phyloP scores from a whole-genome alignment of 139 green algal genomes.

The Zygnema cylindricum region DNA sequence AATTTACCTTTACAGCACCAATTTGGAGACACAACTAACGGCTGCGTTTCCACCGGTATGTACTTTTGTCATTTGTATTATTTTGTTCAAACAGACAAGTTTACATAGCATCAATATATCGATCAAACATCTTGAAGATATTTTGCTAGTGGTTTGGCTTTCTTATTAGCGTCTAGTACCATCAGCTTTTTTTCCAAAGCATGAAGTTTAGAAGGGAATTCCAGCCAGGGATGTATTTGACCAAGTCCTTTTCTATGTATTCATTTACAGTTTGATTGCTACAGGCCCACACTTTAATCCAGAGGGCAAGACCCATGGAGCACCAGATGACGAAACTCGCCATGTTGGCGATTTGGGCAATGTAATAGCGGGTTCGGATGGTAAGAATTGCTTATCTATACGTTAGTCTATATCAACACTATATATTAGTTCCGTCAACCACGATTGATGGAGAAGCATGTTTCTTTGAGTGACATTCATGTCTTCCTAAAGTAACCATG shows the following conservation, averaged over 20 bases:
- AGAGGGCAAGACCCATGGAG: conserved; percentile 62
- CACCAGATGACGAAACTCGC: conserved; percentile 59
- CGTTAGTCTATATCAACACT: no score
- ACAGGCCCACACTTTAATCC: conserved; percentile 69
- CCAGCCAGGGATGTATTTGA: not conserved
- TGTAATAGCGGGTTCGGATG: conserved; percentile 51
- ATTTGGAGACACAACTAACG: conserved; percentile 68
- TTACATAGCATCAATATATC: no score
- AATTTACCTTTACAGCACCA: conserved; percentile 53
- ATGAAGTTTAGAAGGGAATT: not conserved
- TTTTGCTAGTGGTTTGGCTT: no score
- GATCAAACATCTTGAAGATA: no score
- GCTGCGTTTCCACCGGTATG: conserved; percentile 68
- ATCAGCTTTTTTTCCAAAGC: no score
- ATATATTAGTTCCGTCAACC: no score
- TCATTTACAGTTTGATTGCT: not conserved
- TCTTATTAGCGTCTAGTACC: no score
- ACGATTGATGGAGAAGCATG: no score
- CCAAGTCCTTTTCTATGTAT: not conserved
- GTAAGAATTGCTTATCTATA: conserved; percentile 41
- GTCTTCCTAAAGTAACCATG: no score
- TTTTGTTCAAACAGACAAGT: no score
- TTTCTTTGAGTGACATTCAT: no score
- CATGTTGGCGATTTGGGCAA: conserved; percentile 68
- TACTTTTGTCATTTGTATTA: no score